These are phyloP conservation scores for Saccharomyces jurei DNA, from an alignment of 805 yeast species.

Conservation along the genomic window DNA sequence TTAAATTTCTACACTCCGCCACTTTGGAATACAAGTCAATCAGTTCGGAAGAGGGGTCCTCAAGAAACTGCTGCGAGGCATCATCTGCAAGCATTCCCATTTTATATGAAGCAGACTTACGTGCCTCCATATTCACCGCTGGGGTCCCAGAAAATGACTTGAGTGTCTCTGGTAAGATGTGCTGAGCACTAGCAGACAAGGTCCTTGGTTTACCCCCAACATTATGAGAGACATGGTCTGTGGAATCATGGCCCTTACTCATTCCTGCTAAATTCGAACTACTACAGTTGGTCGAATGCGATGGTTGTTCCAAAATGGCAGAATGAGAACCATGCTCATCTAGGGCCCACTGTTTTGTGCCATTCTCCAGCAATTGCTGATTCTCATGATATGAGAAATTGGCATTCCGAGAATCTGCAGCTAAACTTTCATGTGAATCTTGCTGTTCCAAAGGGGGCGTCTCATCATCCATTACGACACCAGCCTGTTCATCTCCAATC, in stretches of 20 bases:
- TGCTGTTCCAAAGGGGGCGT: slow-evolving; percentile 1
- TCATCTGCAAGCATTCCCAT: slow-evolving; percentile 40
- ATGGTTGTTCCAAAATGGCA: slow-evolving; percentile 14
- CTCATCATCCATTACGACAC: not conserved
- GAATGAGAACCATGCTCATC: slow-evolving; percentile 15
- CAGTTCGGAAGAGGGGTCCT: slow-evolving; percentile 60
- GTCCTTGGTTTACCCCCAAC: slow-evolving; percentile 1
- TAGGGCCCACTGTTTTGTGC: slow-evolving; percentile 25
- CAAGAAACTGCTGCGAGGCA: slow-evolving; percentile 44
- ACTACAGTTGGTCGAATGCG: slow-evolving; percentile 5
- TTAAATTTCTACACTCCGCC: slow-evolving; percentile 56
- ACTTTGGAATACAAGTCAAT: slow-evolving; percentile 56
- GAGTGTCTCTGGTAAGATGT: slow-evolving; percentile 22
- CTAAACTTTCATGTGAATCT: slow-evolving; percentile 4
- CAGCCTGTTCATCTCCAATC: not conserved
- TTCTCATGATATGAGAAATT: slow-evolving; percentile 30
- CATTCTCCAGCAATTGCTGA: slow-evolving; percentile 25
- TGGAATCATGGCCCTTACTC: not conserved
- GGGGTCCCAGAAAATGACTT: not conserved
- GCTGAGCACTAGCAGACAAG: slow-evolving; percentile 21
- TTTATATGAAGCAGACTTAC: slow-evolving; percentile 29
- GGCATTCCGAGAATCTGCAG: slow-evolving; percentile 12
- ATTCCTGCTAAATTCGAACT: slow-evolving; percentile 1
- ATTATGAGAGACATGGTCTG: not conserved
- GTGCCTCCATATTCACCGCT: not conserved